These are phyloP conservation scores for Pseudogymnoascus sp. DNA, from an alignment of 2,329 filamentous ascomycete species.

Conservation along the genomic window DNA sequence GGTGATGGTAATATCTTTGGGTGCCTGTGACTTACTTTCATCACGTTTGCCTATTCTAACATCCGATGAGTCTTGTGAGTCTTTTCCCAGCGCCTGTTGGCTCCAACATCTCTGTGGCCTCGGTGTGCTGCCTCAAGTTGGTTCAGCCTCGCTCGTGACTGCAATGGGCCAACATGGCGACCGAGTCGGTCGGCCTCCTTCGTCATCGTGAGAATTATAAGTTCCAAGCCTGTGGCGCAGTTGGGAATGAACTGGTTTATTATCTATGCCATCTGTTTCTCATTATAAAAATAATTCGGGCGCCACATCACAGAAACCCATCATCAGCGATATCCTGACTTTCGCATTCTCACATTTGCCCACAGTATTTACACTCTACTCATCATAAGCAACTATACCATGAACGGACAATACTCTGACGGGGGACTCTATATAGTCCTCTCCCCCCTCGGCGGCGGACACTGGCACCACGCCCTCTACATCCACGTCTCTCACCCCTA, in stretches of 20 bases:
- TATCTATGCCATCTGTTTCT: not conserved
- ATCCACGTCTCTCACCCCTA: slow-evolving; percentile 6
- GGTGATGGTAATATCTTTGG: not conserved
- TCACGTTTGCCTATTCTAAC: not conserved
- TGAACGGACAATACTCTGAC: not conserved
- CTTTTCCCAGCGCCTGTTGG: not conserved
- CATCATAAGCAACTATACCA: not conserved
- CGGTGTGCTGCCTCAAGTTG: not conserved
- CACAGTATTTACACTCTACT: not conserved
- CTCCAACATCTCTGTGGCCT: not conserved
- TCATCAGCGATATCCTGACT: not conserved
- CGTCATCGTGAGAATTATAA: not conserved
- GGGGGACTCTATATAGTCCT: not conserved
- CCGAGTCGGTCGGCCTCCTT: not conserved
- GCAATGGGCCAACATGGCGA: not conserved
- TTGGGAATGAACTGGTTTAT: not conserved
- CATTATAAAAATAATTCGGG: not conserved
- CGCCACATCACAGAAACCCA: not conserved
- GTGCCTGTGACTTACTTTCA: not conserved
- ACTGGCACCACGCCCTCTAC: not conserved
- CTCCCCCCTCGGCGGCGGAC: not conserved
- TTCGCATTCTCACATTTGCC: not conserved
- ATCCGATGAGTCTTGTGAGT: not conserved
- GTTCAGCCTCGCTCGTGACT: not conserved
- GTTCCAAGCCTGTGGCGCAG: slow-evolving; percentile 1